Conservation (phyloP, 164 flowering plant species). For the Dillenia turbinata region DNA sequence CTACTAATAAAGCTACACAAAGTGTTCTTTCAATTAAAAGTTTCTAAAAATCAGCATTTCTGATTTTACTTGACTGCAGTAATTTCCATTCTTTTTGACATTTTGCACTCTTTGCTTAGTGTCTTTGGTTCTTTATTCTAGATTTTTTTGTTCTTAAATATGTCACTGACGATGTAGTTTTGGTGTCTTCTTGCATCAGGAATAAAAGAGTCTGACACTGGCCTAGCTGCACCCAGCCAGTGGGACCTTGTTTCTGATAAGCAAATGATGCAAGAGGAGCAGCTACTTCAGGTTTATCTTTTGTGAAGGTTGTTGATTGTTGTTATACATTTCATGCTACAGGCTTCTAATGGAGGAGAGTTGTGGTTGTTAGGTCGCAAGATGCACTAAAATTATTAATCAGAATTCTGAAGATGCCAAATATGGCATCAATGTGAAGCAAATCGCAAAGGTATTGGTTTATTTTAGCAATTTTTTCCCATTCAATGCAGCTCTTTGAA, state of each 20-base stretch:
- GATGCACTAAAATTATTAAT: slow-evolving; percentile 96
- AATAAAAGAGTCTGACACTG: slow-evolving; percentile 98
- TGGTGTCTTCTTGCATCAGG: slow-evolving; percentile 35
- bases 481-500: too few relatives aligned
- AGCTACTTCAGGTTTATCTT: slow-evolving; percentile 78
- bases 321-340: not conserved
- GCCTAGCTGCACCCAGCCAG: slow-evolving; percentile 96
- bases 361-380: slow-evolving; percentile 62
- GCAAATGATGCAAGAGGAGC: slow-evolving; percentile 99
- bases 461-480: too few relatives aligned
- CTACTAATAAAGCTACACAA: too few relatives aligned
- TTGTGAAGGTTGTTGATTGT: not conserved
- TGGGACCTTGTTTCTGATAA: slow-evolving; percentile 99
- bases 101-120: too few relatives aligned
- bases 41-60: too few relatives aligned
- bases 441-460: slow-evolving; percentile 82
- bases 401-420: slow-evolving; percentile 95
- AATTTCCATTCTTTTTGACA: too few relatives aligned
- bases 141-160: too few relatives aligned
- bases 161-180: not conserved
- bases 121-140: too few relatives aligned
- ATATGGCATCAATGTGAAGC: slow-evolving; percentile 97
- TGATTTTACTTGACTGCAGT: too few relatives aligned
- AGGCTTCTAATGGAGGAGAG: not conserved
- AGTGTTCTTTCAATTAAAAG: too few relatives aligned